Evolutionary conservation across 257 asterid genomes (phyloP), one percentile per base, ranked within the genome.

Genomic region (Galeopsis tetrahit): DNA sequence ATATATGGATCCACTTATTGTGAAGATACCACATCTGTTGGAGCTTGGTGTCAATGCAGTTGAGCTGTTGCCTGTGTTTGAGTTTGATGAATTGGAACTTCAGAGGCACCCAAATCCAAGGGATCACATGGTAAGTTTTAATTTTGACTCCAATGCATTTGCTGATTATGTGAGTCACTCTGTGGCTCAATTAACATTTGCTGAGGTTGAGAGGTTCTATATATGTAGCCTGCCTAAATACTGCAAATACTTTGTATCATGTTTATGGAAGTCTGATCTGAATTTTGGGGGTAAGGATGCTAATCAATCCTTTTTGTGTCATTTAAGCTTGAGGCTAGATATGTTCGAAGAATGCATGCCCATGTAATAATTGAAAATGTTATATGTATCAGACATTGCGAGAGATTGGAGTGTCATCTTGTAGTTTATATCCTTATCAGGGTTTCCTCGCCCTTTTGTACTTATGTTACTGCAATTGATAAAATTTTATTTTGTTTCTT

Each of bases 41-140:
- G 99, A 88, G 89, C 99, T 94, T 48, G 99, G 99, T 60, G 75
- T 94, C 60, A 91, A 94, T 82, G 96, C 96, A 42, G 96, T 94
- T 66, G 99, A 94, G 76, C 82, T 94, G 72, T 78, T 94, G 71
- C 99, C 99, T 56, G 87, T 88, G 73, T 91, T 91, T 79, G 99
- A 94, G 91, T 94, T 86, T 86, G 98, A 94, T 81, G 99, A 94
- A 79, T 72, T 94, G 86, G 99, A 94, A 78, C 77, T 94, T 15
- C 97, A 91, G 80, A 89, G 97, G 85, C 85, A 80, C 66, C 92
- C 87, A 58, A 94, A 94, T 83, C 96, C 97, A 11, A 85, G 99
- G 78, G 99, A 94, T 85, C 99, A 94, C 85, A 49, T 94, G 98
- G 99, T 94, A 79, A 75, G 82, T 49, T 61, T 66, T 62, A 40